phyloP scores from a whole-genome alignment of 2,329 filamentous ascomycete genomes.

The Botrytis fragariae region DNA sequence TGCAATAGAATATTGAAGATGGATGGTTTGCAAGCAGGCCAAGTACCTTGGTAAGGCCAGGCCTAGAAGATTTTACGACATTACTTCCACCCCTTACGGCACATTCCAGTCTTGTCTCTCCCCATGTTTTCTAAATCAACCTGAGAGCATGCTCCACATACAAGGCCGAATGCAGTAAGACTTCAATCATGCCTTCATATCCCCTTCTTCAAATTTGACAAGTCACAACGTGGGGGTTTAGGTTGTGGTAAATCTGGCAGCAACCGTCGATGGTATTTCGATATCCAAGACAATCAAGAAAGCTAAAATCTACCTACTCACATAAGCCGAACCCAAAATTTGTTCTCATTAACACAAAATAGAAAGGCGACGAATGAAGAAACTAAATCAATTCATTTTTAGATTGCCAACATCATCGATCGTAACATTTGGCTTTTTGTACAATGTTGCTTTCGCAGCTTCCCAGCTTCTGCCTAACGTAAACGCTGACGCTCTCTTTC shows the following conservation, averaged over 20 bases:
- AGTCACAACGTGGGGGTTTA: constrained; percentile 18
- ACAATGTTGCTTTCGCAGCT: constrained; percentile 18
- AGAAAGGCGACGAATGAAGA: constrained; percentile 10
- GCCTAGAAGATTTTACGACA: constrained; percentile 1
- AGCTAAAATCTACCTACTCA: not conserved
- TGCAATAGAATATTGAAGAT: not conserved
- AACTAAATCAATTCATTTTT: not conserved
- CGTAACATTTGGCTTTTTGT: constrained; percentile 10
- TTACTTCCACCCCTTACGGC: not conserved
- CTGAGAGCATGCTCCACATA: not conserved
- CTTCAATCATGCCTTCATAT: constrained; percentile 3
- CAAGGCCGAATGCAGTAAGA: constrained; percentile 12
- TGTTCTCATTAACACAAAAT: constrained; percentile 5
- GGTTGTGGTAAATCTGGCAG: constrained; percentile 7
- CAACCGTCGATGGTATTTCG: not conserved
- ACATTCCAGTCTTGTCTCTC: constrained; percentile 14
- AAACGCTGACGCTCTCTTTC: constrained; percentile 14
- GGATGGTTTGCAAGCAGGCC: not conserved
- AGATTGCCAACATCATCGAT: constrained; percentile 11
- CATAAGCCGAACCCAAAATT: not conserved
- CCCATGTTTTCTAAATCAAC: constrained; percentile 9
- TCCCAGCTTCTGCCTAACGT: constrained; percentile 18
- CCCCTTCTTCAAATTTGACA: constrained; percentile 1
- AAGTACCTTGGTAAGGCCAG: constrained; percentile 7
- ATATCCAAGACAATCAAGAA: not conserved